Evolutionary conservation across 208 protist genomes (phyloP).

Genomic region (Acanthamoeba triangularis): DNA sequence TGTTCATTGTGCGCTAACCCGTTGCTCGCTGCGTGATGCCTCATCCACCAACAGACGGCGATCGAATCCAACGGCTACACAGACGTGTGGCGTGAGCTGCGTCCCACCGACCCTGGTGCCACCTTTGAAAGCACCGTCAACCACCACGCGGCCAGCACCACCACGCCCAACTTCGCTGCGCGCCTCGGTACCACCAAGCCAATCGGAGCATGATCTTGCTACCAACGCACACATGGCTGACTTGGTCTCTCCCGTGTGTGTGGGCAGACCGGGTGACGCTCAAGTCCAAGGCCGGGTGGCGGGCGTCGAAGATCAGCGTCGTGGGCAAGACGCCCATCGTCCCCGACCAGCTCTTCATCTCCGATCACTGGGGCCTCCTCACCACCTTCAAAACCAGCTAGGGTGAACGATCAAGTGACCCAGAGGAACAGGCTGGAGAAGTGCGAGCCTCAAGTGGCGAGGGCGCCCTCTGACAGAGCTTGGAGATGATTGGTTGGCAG

Average conservation of each 20-base stretch:
- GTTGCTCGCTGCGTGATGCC: too few species aligned
- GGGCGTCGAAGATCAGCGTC: neutral
- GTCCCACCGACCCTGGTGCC: neutral
- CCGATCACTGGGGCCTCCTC: constrained; percentile 32
- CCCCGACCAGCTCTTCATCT: neutral
- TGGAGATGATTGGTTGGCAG: too few species aligned
- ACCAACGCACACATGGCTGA: too few species aligned
- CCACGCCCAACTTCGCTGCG: neutral
- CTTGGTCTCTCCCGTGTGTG: neutral
- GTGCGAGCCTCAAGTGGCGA: too few species aligned
- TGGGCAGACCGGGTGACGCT: neutral
- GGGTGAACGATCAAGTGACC: too few species aligned
- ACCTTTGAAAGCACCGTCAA: neutral
- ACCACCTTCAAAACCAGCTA: neutral
- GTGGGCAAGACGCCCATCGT: neutral
- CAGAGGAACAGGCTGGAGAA: too few species aligned
- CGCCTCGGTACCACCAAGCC: neutral
- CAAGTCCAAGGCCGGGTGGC: neutral
- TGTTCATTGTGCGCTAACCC: too few species aligned
- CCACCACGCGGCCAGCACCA: neutral
- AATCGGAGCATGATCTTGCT: too few species aligned
- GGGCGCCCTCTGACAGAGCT: too few species aligned
- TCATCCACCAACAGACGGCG: neutral
- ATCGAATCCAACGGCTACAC: neutral
- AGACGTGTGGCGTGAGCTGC: constrained; percentile 9